These are phyloP conservation scores for Pichia membranifaciens DNA, from an alignment of 805 yeast species.

Conservation along the genomic window DNA sequence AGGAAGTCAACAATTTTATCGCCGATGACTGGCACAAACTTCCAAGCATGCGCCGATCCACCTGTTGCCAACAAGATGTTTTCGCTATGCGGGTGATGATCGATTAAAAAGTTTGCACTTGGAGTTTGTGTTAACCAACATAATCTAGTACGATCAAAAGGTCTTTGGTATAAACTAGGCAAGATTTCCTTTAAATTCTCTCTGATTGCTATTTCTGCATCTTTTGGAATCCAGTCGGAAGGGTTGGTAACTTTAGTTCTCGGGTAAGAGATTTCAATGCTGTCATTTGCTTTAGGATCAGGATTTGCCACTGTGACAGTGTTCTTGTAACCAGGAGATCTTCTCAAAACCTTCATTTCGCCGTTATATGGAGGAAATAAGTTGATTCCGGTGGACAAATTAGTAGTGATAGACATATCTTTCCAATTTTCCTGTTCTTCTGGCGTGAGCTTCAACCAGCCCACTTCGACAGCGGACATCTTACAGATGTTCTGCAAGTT, in stretches of 20 bases:
- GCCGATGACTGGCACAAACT: conserved; percentile 24
- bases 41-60: conserved; percentile 28
- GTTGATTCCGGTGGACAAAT: conserved; percentile 26
- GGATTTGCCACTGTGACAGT: conserved; percentile 18
- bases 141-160: conserved; percentile 24
- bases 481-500: conserved; percentile 17
- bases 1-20: conserved; percentile 24
- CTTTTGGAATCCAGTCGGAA: conserved; percentile 24
- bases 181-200: conserved; percentile 21
- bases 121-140: conserved; percentile 27
- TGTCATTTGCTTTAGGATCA: conserved; percentile 11
- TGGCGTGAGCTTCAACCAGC: conserved; percentile 21
- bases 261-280: conserved; percentile 20
- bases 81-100: conserved; percentile 20
- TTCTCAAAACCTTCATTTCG: conserved; percentile 22
- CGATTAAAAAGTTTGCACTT: conserved; percentile 22
- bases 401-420: conserved; percentile 25
- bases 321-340: conserved; percentile 26
- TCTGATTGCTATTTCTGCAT: conserved; percentile 21
- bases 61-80: conserved; percentile 24
- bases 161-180: conserved; percentile 20
- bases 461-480: conserved; percentile 23
- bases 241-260: conserved; percentile 20
- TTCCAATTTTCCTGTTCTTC: conserved; percentile 23
- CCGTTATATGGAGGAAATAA: conserved; percentile 26